Base-by-base conservation (phyloP, 1,139 yeast species). In the Debaryomycetaceae sp. region DNA sequence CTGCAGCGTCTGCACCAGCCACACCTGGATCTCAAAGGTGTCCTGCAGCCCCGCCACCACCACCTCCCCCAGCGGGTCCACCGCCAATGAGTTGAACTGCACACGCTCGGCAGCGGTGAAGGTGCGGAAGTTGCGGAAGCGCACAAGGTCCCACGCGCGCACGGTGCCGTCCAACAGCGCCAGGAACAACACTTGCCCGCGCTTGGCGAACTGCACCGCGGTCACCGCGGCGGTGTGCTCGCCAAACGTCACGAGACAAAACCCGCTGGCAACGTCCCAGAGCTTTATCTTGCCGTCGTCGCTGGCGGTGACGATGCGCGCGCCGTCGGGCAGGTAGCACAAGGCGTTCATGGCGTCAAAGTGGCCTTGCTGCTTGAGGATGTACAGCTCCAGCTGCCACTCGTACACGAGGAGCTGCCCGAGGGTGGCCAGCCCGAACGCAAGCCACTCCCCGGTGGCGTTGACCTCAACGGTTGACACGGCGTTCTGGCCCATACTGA, bases 1-100 rank as follows among this genome's bases (percentile, higher is more conserved):
- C 53, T 89, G 96, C 1, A 95, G 83, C 0, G 96, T 89, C 61
- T 91, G 98, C 1, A 93, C 96, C 8, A 96, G 86, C 99, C 99
- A 91, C 23, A 91, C 84, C 51, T 83, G 89, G 34, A 91, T 83
- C 41, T 85, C 96, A 56, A 80, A 91, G 39, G 82, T 83, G 51
- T 89, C 96, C 31, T 81, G 70, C 4, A 96, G 84, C 2, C 97
- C 96, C 2, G 97, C 98, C 49, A 93, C 89, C 5, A 93, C 91
- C 32, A 93, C 80, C 56, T 93, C 98, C 17, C 97, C 98, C 53
- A 95, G 83, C 18, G 97, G 96, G 53, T 91, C 99, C 26, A 88
- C 95, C 0, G 97, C 98, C 41, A 91, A 63, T 35, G 89, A 78
- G 28, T 79, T 81, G 59, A 89, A 91, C 51, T 88, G 96, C 20